Conservation (phyloP, 345 rosid species). For the Aquilaria yunnanensis region DNA sequence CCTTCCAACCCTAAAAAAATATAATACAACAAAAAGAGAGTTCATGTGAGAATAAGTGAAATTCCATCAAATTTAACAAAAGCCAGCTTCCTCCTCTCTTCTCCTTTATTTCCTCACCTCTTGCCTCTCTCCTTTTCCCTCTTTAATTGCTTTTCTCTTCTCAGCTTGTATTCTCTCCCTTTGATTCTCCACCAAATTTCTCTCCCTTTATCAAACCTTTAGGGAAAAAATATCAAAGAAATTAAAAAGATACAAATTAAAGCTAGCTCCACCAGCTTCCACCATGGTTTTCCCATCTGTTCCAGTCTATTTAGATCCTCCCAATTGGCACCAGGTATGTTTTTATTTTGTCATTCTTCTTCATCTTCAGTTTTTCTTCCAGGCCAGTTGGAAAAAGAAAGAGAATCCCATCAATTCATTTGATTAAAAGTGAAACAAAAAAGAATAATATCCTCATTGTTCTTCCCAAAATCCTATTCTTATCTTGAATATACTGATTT, state of each 20-base stretch:
- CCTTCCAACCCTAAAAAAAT: slow-evolving; percentile 55
- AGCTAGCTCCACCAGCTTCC: too few relatives aligned
- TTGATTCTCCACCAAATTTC: slow-evolving; percentile 65
- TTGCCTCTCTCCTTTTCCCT: slow-evolving; percentile 21
- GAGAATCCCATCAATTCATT: not conserved
- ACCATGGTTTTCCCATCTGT: slow-evolving; percentile 69
- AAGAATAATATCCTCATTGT: slow-evolving; percentile 57
- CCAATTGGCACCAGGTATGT: slow-evolving; percentile 70
- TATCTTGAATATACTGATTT: slow-evolving; percentile 45
- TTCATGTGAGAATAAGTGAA: slow-evolving; percentile 22
- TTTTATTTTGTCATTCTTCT: slow-evolving; percentile 21
- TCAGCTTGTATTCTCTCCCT: slow-evolving; percentile 35
- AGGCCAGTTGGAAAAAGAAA: slow-evolving; percentile 11
- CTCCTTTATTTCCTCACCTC: slow-evolving; percentile 23
- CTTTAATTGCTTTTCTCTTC: slow-evolving; percentile 34
- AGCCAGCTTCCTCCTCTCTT: slow-evolving; percentile 11
- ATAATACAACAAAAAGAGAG: slow-evolving; percentile 43
- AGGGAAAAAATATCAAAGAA: slow-evolving; percentile 31
- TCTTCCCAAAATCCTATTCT: slow-evolving; percentile 17
- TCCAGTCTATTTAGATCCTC: slow-evolving; percentile 59
- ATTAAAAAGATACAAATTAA: slow-evolving; percentile 3
- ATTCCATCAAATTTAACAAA: slow-evolving; percentile 21
- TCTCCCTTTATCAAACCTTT: slow-evolving; percentile 50
- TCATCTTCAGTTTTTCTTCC: slow-evolving; percentile 20
- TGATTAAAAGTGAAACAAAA: slow-evolving; percentile 16